These are phyloP conservation scores for Cynanchum wilfordii DNA, from an alignment of 257 asterid species.

Conservation along the genomic window DNA sequence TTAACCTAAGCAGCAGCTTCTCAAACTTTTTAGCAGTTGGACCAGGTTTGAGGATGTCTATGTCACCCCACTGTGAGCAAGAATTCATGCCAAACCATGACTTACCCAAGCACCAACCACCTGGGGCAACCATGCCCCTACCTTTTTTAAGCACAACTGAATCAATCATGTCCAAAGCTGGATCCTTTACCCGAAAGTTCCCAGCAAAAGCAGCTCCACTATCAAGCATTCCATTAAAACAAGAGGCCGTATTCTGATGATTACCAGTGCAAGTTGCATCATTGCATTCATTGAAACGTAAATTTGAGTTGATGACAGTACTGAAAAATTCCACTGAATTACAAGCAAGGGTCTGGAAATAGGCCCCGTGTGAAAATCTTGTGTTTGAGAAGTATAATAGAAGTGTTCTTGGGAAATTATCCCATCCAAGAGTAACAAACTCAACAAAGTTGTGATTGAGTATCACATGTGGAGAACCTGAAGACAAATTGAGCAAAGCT, in stretches of 20 bases:
- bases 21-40: constrained; percentile 30
- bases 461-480: constrained; percentile 43
- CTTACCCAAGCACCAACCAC: constrained; percentile 45
- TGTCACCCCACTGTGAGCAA: constrained; percentile 35
- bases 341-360: constrained; percentile 40
- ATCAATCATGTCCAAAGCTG: constrained; percentile 34
- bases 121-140: constrained; percentile 26
- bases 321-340: constrained; percentile 26
- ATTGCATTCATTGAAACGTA: constrained; percentile 17
- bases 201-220: constrained; percentile 36
- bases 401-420: constrained; percentile 38
- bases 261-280: background rate
- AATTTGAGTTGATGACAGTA: constrained; percentile 36
- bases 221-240: constrained; percentile 15
- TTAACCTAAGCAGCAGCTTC: constrained; percentile 25
- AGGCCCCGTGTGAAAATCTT: constrained; percentile 31
- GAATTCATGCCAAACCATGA: constrained; percentile 29
- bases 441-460: constrained; percentile 32
- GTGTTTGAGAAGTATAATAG: constrained; percentile 39
- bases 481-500: constrained; percentile 10
- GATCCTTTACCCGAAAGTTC: constrained; percentile 21
- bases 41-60: constrained; percentile 31
- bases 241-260: constrained; percentile 5
- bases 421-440: constrained; percentile 36
- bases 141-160: constrained; percentile 27